Base-by-base conservation (phyloP, 148 eudicot species). In the Cornus controversa region DNA sequence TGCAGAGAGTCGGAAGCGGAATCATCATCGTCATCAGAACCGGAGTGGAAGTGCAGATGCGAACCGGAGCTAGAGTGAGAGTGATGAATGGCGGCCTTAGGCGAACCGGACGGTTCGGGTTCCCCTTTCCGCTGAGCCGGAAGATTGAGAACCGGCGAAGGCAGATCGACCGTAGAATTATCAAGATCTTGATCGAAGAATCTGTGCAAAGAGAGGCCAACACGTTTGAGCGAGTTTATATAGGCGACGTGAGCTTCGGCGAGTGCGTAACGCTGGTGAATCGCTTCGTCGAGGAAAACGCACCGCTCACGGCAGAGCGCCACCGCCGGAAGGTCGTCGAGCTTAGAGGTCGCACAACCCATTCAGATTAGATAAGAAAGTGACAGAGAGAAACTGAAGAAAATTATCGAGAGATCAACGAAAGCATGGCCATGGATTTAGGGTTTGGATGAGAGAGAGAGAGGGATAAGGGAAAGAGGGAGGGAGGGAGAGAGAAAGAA, bases 311-410 rank as follows among this genome's bases (percentile, higher is more conserved):
- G 89, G 86, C 99, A 96, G 2, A 93, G 84, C 2, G 69, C 77
- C 10, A 96, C 94, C 75, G 98, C 99, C 80, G 97, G 97, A 0
- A 87, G 77, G 69, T 96, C 99, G 57, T 96, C 99, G 24, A 82
- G 78, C 77, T 96, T 96, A 4, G 99, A 96, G 77, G 72, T 84
- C 0, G 90, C 84, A 45, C 99, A 96, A 29, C 99, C 99, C 99
- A 96, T 95, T 66, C 66, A 5, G 37, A 37, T 50, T 50, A 50
- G 23, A 24, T 3, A n/a, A 20, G 63, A 73, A 16, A 50, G 11
- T 25, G 40, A 64, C 6, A 57, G 20, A 31, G 4, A 31, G 34
- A 31, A 1, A 31, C 34, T 31, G 4, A 31, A 14, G 25, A 40
- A 18, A 18, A 36, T 25, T 60, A 40, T 40, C 65, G 77, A 71